These are phyloP conservation scores for Solanum clarkiae DNA, from an alignment of 257 asterid species.

Conservation along the genomic window DNA sequence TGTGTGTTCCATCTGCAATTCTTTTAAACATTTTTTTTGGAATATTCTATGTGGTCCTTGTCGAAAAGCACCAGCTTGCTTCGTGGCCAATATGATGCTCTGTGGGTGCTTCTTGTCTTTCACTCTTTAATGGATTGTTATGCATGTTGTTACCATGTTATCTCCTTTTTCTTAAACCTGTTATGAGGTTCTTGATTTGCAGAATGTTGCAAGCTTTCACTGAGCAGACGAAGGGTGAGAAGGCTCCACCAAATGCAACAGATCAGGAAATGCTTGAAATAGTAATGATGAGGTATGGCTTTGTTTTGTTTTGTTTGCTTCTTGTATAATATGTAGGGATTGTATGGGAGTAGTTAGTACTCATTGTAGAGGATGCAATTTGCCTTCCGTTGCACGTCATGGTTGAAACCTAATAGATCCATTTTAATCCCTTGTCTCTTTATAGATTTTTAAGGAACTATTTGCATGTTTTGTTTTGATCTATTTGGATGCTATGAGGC, in stretches of 20 bases:
- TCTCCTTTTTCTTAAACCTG: not conserved
- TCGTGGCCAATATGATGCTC: not conserved
- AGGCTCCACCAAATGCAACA: constrained; percentile 57
- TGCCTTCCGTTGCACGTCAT: not conserved
- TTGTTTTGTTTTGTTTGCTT: not conserved
- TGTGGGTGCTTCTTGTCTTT: not conserved
- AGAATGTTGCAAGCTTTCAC: constrained; percentile 91
- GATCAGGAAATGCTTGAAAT: constrained; percentile 95
- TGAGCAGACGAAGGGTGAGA: constrained; percentile 77
- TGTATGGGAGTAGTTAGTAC: not conserved
- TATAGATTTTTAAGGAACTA: not conserved
- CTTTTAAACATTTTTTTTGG: not conserved
- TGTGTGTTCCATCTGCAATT: not conserved
- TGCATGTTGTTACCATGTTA: not conserved
- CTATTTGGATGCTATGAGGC: not conserved
- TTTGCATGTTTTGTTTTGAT: not conserved
- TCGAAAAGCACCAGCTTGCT: not conserved
- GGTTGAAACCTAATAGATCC: not conserved
- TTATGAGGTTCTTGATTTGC: constrained; percentile 8
- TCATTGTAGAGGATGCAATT: not conserved
- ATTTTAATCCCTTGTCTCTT: not conserved
- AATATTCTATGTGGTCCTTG: not conserved
- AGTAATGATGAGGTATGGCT: constrained; percentile 69
- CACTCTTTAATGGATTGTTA: not conserved
- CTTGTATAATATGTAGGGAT: not conserved